A percentile compares a stretch with the other conserved stretches of the same genome.
phyloP scores from a whole-genome alignment of 345 rosid genomes.

The Eucalyptus sp. region DNA sequence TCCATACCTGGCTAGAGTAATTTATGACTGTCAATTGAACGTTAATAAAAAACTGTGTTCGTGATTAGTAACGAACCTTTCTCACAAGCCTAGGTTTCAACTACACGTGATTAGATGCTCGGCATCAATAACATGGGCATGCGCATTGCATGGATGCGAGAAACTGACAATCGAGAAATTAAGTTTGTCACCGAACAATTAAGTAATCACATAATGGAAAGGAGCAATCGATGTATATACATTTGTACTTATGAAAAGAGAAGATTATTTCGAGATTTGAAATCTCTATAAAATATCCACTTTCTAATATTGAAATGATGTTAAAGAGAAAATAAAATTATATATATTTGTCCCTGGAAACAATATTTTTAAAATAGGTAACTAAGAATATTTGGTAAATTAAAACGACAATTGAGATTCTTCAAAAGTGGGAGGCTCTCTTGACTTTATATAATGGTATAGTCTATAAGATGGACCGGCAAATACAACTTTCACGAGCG shows the following conservation, averaged over 20 bases:
- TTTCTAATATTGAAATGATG: not conserved
- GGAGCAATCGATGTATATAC: not conserved
- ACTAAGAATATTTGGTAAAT: not conserved
- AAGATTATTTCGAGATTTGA: not conserved
- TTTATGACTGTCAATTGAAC: not conserved
- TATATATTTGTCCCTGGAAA: not conserved
- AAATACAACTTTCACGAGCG: not conserved
- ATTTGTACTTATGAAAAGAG: not conserved
- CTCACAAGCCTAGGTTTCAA: not conserved
- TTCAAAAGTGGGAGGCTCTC: not conserved
- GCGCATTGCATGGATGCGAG: not conserved
- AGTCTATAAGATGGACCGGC: not conserved
- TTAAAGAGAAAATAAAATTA: not conserved
- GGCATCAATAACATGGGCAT: rapidly evolving
- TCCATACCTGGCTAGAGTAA: not conserved
- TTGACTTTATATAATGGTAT: not conserved
- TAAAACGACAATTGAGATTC: not conserved
- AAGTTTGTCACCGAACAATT: not conserved
- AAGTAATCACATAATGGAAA: not conserved
- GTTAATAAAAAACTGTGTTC: too few relatives aligned
- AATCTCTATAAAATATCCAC: not conserved
- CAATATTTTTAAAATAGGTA: not conserved
- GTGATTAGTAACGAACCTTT: too few relatives aligned
- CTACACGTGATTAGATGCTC: not conserved
- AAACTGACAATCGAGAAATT: not conserved